Evolutionary conservation across 768 basidiomycete species (phyloP).

Genomic region (Clitopilus passeckerianus): DNA sequence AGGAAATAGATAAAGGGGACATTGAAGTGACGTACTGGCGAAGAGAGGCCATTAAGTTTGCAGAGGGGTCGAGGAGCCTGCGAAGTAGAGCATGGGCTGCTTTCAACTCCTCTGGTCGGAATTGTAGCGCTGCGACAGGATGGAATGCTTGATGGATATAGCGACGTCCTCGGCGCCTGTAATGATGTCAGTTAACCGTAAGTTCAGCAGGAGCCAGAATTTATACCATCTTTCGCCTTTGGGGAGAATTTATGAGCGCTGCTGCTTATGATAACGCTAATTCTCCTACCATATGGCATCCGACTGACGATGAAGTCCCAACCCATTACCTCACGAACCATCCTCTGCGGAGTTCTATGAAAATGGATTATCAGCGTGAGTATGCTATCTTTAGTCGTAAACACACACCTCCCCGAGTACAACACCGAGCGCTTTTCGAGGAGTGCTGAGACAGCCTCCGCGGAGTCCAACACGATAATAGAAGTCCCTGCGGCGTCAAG

Average conservation of each 20-base stretch:
- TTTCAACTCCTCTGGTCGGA: slow-evolving; percentile 11
- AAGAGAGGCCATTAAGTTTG: slow-evolving; percentile 10
- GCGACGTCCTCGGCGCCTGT: slow-evolving; percentile 14
- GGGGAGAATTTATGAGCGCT: not conserved
- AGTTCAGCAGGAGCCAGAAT: not conserved
- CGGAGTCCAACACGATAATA: slow-evolving; percentile 16
- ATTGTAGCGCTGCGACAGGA: slow-evolving; percentile 7
- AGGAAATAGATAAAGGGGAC: not conserved
- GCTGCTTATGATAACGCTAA: not conserved
- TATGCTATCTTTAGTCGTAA: not conserved
- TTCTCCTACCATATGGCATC: not conserved
- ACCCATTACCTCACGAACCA: slow-evolving; percentile 8
- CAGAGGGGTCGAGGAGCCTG: slow-evolving; percentile 8
- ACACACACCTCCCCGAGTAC: slow-evolving; percentile 15
- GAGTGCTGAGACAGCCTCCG: slow-evolving; percentile 16
- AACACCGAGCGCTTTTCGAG: slow-evolving; percentile 15
- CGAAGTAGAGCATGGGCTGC: slow-evolving; percentile 14
- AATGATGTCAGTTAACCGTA: not conserved
- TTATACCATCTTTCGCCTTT: slow-evolving; percentile 10
- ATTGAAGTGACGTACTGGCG: slow-evolving; percentile 11
- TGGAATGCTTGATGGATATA: slow-evolving; percentile 16
- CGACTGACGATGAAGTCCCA: not conserved
- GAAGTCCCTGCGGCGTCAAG: slow-evolving; percentile 13
- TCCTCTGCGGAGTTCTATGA: slow-evolving; percentile 6
- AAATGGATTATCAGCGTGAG: too few relatives aligned